These are phyloP conservation scores for Neofusicoccum parvum DNA, from an alignment of 2,329 filamentous ascomycete genomes.

Conservation along the genomic window DNA sequence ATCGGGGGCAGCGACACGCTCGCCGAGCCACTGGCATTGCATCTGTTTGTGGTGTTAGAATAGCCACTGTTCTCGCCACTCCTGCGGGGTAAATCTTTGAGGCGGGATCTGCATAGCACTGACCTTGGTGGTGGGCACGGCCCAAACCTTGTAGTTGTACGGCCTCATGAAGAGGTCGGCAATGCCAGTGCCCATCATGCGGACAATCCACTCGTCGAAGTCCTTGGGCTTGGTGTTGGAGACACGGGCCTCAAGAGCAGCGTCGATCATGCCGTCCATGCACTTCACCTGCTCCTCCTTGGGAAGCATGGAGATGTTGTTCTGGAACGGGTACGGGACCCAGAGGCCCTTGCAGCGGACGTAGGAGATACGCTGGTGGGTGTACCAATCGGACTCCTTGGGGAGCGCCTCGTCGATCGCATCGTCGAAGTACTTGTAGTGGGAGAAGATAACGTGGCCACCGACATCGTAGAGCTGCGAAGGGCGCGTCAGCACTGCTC, in stretches of 20 bases:
- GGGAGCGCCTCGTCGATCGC: slow-evolving; percentile 96
- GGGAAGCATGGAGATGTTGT: slow-evolving; percentile 98
- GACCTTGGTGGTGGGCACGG: slow-evolving; percentile 95
- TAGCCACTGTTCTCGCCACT: neutral
- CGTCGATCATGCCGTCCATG: slow-evolving; percentile 94
- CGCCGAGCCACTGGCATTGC: slow-evolving; percentile 98
- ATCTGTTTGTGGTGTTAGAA: slow-evolving; percentile 62
- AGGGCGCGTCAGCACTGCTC: slow-evolving; percentile 27
- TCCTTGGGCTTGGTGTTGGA: slow-evolving; percentile 89
- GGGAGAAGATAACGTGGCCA: slow-evolving; percentile 97
- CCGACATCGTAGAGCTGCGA: slow-evolving; percentile 89
- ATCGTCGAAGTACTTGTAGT: slow-evolving; percentile 99
- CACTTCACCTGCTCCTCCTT: slow-evolving; percentile 96
- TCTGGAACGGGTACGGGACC: slow-evolving; percentile 99
- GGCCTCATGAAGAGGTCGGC: slow-evolving; percentile 98
- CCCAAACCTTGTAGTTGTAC: slow-evolving; percentile 99
- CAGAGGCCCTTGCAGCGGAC: slow-evolving; percentile 94
- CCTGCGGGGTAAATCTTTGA: neutral
- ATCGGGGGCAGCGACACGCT: slow-evolving; percentile 96
- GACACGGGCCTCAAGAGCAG: slow-evolving; percentile 82
- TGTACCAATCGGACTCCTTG: slow-evolving; percentile 93
- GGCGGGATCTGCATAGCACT: slow-evolving; percentile 29
- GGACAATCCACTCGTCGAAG: slow-evolving; percentile 98
- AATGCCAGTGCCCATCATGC: slow-evolving; percentile 85
- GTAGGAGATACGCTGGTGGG: slow-evolving; percentile 97